Evolutionary conservation across 1,284 basidiomycete species (phyloP).

Genomic region (Microbotryum violaceum): DNA sequence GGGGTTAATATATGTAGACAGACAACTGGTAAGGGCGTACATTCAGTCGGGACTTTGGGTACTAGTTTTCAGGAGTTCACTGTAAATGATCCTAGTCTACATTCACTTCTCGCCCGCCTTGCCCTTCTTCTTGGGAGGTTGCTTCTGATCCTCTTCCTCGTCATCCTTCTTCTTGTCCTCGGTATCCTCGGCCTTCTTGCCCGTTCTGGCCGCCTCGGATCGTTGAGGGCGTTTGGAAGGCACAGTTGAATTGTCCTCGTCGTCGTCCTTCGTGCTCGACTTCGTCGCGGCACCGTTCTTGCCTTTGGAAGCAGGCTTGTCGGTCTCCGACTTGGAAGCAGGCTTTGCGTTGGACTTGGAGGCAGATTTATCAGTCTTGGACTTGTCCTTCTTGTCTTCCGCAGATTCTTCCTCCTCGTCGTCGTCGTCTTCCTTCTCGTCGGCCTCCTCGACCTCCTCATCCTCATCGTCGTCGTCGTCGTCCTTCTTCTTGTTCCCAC

Average conservation of each 20-base stretch:
- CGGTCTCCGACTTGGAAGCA: not conserved
- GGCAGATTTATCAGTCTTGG: slow-evolving; percentile 8
- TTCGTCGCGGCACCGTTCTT: slow-evolving; percentile 2
- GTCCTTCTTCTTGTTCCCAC: not conserved
- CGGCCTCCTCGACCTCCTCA: not conserved
- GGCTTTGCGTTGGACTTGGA: slow-evolving; percentile 6
- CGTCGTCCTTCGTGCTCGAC: slow-evolving; percentile 10
- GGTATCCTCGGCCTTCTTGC: slow-evolving; percentile 12
- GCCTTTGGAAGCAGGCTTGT: slow-evolving; percentile 1
- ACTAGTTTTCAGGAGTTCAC: not conserved
- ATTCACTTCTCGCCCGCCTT: slow-evolving; percentile 12
- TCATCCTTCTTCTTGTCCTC: slow-evolving; percentile 16
- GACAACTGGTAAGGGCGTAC: not conserved
- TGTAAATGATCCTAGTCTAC: not conserved
- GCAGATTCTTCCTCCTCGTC: slow-evolving; percentile 10
- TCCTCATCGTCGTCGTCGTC: slow-evolving; percentile 9
- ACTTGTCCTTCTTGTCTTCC: slow-evolving; percentile 20
- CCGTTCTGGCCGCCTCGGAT: slow-evolving; percentile 1
- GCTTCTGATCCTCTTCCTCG: slow-evolving; percentile 1
- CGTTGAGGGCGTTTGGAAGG: slow-evolving; percentile 5
- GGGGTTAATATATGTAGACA: not conserved
- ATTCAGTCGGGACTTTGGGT: not conserved
- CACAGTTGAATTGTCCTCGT: not conserved
- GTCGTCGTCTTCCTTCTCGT: slow-evolving; percentile 2
- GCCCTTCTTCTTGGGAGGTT: slow-evolving; percentile 17